Base-by-base conservation (phyloP, 2,329 filamentous ascomycete species). In the Microascus cirrosus region DNA sequence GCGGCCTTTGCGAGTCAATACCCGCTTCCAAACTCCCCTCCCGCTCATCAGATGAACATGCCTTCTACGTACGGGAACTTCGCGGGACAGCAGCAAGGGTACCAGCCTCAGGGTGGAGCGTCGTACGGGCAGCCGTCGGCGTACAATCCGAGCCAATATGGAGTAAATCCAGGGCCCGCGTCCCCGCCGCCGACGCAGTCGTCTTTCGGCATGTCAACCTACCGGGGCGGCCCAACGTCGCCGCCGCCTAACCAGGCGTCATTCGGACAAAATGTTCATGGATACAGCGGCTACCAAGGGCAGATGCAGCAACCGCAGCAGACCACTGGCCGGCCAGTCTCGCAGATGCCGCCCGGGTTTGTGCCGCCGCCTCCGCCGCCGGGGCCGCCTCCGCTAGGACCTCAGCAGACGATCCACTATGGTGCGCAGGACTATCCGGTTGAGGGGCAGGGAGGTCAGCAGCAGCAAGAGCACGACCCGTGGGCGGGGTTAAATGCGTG, bases 171-270 rank as follows among this genome's bases (percentile, higher is more conserved):
- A 2, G 79, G 79, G 1, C 75, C 81, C 58, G 78, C 78, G 35
- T 86, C 83, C 12, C 82, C 83, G n/a, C 79, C 86, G 0, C 79
- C 86, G 2, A 82, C 79, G 22, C 85, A 88, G 66, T 73, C 75
- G 1, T 73, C 72, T 1, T 79, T 80, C 66, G 71, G 69, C 12
- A 74, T 55, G 68, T 68, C 15, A 69, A 66, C 22, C 69, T 71
- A 62, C 66, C 71, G 32, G 28, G 28, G 28, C 69, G 69, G 6
- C 74, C 78, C 0, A 71, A 74, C n/a, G 28, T 24, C 53, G 32
- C 82, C 79, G 13, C 79, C 80, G 10, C 77, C 84, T 2, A 82
- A 79, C 42, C 84, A 87, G 66, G 72, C 75, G 3, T 70, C 71
- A 1, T 78, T 79, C 59, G 68, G 69, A 67, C 80, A 67, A 72